These are phyloP conservation scores for Metschnikowia vanudenii DNA, from an alignment of 805 yeast genomes.

Conservation along the genomic window DNA sequence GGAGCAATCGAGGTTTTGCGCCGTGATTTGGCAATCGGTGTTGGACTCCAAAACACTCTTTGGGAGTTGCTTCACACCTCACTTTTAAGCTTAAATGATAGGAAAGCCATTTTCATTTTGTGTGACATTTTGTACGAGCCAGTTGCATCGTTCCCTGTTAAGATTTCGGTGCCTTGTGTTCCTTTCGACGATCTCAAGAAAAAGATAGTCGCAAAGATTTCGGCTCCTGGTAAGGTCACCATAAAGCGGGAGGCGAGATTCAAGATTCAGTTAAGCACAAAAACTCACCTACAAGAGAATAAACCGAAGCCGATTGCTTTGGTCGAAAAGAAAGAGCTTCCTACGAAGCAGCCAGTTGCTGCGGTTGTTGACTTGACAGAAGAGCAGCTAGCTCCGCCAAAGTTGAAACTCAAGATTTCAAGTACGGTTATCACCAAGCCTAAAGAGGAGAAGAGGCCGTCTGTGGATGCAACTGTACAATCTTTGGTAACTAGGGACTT, in stretches of 20 bases:
- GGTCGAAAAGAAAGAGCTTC: constrained; percentile 1
- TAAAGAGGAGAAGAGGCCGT: background rate
- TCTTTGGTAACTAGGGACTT: constrained; percentile 12
- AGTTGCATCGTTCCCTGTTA: constrained; percentile 58
- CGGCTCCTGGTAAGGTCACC: constrained; percentile 53
- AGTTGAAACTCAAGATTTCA: constrained; percentile 6
- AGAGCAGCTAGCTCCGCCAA: constrained; percentile 1
- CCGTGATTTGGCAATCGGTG: constrained; percentile 54
- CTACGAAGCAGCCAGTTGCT: background rate
- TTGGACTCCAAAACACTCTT: constrained; percentile 55
- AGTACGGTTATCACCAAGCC: background rate
- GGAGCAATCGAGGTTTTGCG: constrained; percentile 69
- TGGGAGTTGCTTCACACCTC: constrained; percentile 73
- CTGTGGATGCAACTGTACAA: background rate
- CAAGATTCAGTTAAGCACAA: constrained; percentile 44
- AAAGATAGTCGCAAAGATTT: constrained; percentile 57
- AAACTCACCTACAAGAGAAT: constrained; percentile 4
- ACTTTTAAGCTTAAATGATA: constrained; percentile 54
- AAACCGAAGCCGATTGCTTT: background rate
- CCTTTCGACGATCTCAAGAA: constrained; percentile 43
- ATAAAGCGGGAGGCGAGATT: constrained; percentile 61
- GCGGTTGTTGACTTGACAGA: background rate
- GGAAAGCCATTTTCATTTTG: constrained; percentile 61
- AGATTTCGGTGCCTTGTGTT: constrained; percentile 63
- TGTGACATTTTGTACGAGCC: constrained; percentile 66